Conservation (phyloP, 164 flowering plant species). For the Magnolia changhungtana region DNA sequence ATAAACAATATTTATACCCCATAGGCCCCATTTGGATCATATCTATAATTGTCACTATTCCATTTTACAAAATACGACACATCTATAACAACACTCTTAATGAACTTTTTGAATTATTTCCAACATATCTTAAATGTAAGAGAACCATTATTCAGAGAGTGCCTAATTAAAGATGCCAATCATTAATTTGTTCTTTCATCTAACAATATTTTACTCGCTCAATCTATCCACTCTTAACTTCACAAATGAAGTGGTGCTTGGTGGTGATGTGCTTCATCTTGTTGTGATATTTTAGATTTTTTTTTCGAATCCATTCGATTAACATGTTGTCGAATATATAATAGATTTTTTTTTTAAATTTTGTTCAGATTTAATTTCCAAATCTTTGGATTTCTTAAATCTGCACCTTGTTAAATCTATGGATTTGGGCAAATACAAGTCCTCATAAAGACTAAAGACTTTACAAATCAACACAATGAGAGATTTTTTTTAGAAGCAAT, state of each 20-base stretch:
- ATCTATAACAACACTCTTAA: neutral
- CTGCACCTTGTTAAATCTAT: too few species aligned
- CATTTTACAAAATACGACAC: too few species aligned
- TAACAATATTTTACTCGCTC: neutral
- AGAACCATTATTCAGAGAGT: neutral
- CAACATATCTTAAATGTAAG: neutral
- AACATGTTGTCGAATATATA: neutral
- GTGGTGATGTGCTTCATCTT: neutral
- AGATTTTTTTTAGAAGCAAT: too few species aligned
- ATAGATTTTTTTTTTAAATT: too few species aligned
- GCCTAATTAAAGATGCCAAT: neutral
- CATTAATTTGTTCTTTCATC: neutral
- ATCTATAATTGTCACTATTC: too few species aligned
- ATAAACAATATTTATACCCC: too few species aligned
- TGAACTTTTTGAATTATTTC: neutral
- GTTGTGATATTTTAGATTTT: neutral
- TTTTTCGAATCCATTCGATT: neutral
- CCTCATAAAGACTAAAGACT: too few species aligned
- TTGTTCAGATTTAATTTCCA: too few species aligned
- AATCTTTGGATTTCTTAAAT: too few species aligned
- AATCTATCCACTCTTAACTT: neutral
- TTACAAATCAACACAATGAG: too few species aligned
- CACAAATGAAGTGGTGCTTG: neutral
- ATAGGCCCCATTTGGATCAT: too few species aligned
- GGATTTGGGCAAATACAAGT: too few species aligned